A percentile compares a stretch with the other conserved stretches of the same genome.
Evolutionary conservation across 768 basidiomycete species (phyloP).

Genomic region (Boletellus ananas): DNA sequence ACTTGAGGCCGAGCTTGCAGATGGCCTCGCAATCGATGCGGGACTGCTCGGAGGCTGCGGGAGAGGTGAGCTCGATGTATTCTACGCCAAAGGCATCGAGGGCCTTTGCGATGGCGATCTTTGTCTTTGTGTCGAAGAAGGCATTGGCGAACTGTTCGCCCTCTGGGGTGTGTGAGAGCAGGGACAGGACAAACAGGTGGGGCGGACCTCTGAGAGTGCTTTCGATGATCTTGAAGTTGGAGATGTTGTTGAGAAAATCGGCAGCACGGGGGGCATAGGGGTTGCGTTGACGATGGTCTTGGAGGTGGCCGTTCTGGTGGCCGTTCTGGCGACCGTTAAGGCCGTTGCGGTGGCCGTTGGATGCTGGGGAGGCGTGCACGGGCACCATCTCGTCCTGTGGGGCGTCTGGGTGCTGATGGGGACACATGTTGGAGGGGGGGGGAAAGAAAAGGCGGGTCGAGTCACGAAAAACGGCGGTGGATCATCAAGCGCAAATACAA

Average conservation of each 20-base stretch:
- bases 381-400: conserved; percentile 65
- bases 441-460: conserved; percentile 4
- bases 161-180: conserved; percentile 48
- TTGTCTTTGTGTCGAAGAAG: conserved; percentile 99
- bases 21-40: conserved; percentile 93
- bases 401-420: conserved; percentile 49
- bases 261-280: conserved; percentile 86
- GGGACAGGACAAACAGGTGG: neutral
- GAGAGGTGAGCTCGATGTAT: conserved; percentile 98
- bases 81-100: conserved; percentile 99
- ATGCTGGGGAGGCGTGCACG: conserved; percentile 2
- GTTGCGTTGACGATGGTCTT: conserved; percentile 49
- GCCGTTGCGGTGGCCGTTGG: conserved; percentile 38
- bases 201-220: conserved; percentile 86
- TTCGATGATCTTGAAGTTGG: conserved; percentile 94
- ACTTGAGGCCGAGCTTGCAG: conserved; percentile 96
- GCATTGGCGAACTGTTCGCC: conserved; percentile 99
- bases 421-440: conserved; percentile 38
- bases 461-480: conserved; percentile 2
- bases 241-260: conserved; percentile 89
- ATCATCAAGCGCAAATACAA: neutral
- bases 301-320: conserved; percentile 39
- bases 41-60: conserved; percentile 95
- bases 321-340: conserved; percentile 37
- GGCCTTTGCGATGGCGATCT: conserved; percentile 96